Evolutionary conservation across 257 asterid genomes (phyloP).

Genomic region (Catharanthus roseus): DNA sequence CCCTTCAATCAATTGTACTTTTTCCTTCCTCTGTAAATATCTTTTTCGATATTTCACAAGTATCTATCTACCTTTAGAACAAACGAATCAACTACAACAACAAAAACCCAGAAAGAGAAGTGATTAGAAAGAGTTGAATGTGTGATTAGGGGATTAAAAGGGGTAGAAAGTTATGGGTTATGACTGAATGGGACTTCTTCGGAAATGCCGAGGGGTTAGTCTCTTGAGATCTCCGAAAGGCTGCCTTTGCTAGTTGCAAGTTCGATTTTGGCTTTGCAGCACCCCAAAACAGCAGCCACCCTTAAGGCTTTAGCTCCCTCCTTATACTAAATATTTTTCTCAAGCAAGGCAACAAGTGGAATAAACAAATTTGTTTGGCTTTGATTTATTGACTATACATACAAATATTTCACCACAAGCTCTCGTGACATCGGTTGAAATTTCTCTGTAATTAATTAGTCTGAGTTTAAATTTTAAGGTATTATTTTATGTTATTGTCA

Average conservation of each 20-base stretch:
- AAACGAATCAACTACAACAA: background rate
- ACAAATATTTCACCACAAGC: too few species aligned
- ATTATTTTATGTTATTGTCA: too few species aligned
- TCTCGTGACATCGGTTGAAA: too few species aligned
- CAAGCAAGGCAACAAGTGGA: background rate
- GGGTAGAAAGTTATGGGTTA: background rate
- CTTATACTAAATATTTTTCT: background rate
- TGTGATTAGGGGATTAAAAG: background rate
- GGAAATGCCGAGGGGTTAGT: conserved; percentile 57
- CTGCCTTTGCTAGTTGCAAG: conserved; percentile 19
- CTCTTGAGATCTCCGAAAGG: conserved; percentile 93
- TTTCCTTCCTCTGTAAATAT: background rate
- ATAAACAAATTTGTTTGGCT: background rate
- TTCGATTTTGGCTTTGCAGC: conserved; percentile 6
- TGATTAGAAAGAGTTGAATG: background rate
- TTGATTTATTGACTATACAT: background rate
- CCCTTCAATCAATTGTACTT: background rate
- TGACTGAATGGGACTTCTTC: conserved; percentile 25
- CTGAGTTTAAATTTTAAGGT: too few species aligned
- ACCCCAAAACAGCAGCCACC: conserved; percentile 4
- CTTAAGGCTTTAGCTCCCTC: conserved; percentile 1
- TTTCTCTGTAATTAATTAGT: too few species aligned
- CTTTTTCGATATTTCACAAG: background rate
- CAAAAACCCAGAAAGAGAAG: background rate
- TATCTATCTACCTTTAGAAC: conserved; percentile 14